Evolutionary conservation across 1,139 yeast genomes (phyloP).

Genomic region (Taphrina flavorubra): DNA sequence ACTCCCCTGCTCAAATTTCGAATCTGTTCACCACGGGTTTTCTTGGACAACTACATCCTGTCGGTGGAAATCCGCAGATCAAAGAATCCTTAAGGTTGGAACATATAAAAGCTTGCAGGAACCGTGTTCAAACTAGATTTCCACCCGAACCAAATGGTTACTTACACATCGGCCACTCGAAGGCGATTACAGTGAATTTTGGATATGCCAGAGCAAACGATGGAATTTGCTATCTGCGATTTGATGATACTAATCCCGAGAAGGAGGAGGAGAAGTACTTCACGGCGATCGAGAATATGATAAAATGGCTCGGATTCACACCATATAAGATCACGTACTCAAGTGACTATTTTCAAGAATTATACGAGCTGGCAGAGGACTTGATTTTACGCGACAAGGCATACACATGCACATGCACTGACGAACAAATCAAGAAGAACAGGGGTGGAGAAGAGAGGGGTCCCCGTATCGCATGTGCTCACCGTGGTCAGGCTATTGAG

Average conservation of each 20-base stretch:
- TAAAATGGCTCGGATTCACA: conserved; percentile 88
- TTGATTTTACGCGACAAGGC: conserved; percentile 74
- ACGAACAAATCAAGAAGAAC: conserved; percentile 81
- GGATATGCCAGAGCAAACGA: conserved; percentile 83
- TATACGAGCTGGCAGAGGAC: conserved; percentile 84
- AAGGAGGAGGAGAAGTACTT: conserved; percentile 95
- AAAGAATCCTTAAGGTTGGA: conserved; percentile 81
- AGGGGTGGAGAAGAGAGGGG: conserved; percentile 94
- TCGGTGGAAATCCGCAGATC: conserved; percentile 92
- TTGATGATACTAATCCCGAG: conserved; percentile 98
- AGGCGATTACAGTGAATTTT: conserved; percentile 95
- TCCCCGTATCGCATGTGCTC: conserved; percentile 79
- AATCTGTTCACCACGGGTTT: conserved; percentile 96
- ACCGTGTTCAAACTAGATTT: conserved; percentile 88
- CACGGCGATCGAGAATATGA: conserved; percentile 79
- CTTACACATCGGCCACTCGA: conserved; percentile 95
- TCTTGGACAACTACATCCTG: conserved; percentile 90
- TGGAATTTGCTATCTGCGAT: conserved; percentile 89
- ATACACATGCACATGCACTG: conserved; percentile 89
- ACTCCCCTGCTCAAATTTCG: conserved; percentile 54
- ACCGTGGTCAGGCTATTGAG: conserved; percentile 72
- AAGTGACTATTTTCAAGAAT: conserved; percentile 88
- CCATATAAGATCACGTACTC: conserved; percentile 96
- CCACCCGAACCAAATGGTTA: conserved; percentile 99
- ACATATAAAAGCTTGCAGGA: conserved; percentile 77